These are phyloP conservation scores for Pseudonectria foliicola DNA, from an alignment of 2,329 filamentous ascomycete genomes.

Conservation along the genomic window DNA sequence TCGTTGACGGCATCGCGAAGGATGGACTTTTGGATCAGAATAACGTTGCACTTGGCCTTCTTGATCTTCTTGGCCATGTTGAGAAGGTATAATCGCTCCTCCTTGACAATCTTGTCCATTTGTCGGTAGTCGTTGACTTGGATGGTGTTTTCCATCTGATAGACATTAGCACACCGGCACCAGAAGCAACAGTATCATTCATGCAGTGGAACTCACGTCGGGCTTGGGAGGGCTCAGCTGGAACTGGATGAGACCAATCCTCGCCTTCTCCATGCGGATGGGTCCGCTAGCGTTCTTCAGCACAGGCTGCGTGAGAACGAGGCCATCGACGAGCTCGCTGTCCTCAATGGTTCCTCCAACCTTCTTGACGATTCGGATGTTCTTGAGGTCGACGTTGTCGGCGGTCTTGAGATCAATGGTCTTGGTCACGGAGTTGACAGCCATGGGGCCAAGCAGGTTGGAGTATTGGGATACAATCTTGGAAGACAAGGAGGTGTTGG, in stretches of 20 bases:
- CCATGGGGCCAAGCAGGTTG: constrained; percentile 92
- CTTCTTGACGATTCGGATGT: constrained; percentile 96
- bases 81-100: constrained; percentile 93
- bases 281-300: constrained; percentile 92
- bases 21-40: constrained; percentile 97
- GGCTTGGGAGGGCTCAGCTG: constrained; percentile 97
- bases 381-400: constrained; percentile 92
- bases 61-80: constrained; percentile 99
- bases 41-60: constrained; percentile 98
- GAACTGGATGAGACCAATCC: constrained; percentile 96
- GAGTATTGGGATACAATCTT: constrained; percentile 99
- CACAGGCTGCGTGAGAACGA: constrained; percentile 86
- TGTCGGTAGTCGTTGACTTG: constrained; percentile 99
- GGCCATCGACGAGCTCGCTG: constrained; percentile 90
- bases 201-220: constrained; percentile 53
- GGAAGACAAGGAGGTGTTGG: constrained; percentile 92
- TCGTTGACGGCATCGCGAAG: constrained; percentile 97
- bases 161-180: constrained; percentile 11
- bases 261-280: constrained; percentile 90
- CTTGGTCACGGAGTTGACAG: constrained; percentile 91
- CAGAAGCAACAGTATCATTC: too few relatives aligned
- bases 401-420: constrained; percentile 93
- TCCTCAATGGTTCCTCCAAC: constrained; percentile 97
- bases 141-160: constrained; percentile 96
- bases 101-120: constrained; percentile 99